Evolutionary conservation across 169 alveolate genomes (phyloP), one percentile per base, ranked within the genome.

Genomic region (Plasmodium inui): DNA sequence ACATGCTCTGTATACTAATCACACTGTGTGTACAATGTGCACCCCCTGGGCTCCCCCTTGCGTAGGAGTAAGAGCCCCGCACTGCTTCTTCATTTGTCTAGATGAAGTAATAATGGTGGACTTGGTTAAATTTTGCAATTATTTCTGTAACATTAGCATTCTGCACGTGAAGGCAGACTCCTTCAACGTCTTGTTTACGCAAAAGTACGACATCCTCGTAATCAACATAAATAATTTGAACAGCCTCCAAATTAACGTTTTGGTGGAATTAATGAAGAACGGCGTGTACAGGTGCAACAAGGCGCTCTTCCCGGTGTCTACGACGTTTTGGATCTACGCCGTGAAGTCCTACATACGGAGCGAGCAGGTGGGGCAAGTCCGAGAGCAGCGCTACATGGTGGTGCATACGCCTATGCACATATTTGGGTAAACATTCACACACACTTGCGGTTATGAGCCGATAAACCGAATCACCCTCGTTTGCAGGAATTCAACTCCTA

Each of bases 21-120:
- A 50, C 61, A 50, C 61, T 50, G 17, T 17, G 17, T 17, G 8
- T 50, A 50, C 22, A 12, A 12, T 50, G 61, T 74, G 32, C 55
- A 17, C 22, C 44, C 55, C 12, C 32, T 74, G 28, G 26, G 4
- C 17, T 39, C 55, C 55, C 26, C 14, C 14, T 32, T n/a, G 28
- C 19, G 80, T 6, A 88, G 94, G 89, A 39, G 14, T 88, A n/a
- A 57, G 94, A 88, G 94, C 84, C 8, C 94, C 94, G 2, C 94
- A 88, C 34, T 88, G 94, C 72, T 88, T 88, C 82, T 88, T 88
- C 71, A 50, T 88, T 30, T 88, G 94, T 44, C 37, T 80, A 61
- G 94, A 88, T 78, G 94, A 88, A 76, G 73, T 88, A 55, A 78
- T 88, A 78, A 88, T 88, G 73, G 82, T 26, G 22, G 88, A 88